Percentiles rank a stretch among this genome's conserved stretches.
Evolutionary conservation across 768 basidiomycete species (phyloP).

Genomic region (Rhodotorula kratochvilovae): DNA sequence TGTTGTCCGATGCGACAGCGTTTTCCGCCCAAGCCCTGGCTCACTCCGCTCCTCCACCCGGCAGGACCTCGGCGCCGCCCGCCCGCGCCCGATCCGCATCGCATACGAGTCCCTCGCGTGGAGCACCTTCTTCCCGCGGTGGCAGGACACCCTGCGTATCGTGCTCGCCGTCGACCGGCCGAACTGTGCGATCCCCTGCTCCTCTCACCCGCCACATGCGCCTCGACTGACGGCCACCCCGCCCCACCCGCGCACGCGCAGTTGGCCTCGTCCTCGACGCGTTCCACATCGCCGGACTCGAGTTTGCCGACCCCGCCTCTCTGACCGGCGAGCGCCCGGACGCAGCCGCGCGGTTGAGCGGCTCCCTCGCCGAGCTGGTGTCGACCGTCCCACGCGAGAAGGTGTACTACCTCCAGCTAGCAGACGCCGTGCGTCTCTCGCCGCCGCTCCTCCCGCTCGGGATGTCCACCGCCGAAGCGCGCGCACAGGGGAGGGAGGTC

Average conservation of each 20-base stretch:
- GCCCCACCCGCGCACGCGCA: neutral
- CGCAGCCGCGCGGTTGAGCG: constrained; percentile 3
- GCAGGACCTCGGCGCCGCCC: constrained; percentile 22
- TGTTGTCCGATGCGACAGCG: too few relatives aligned
- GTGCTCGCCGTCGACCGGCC: constrained; percentile 21
- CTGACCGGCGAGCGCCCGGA: constrained; percentile 16
- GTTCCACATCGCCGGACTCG: constrained; percentile 33
- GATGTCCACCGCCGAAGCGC: neutral
- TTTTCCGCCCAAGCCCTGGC: too few relatives aligned
- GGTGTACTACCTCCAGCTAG: constrained; percentile 29
- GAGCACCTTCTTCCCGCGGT: constrained; percentile 5
- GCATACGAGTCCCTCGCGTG: constrained; percentile 33
- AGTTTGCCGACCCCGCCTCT: constrained; percentile 26
- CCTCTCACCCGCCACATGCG: neutral
- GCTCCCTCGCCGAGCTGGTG: constrained; percentile 20
- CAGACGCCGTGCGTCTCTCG: constrained; percentile 23
- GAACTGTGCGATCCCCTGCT: constrained; percentile 14
- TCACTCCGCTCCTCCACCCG: too few relatives aligned
- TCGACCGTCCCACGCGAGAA: neutral
- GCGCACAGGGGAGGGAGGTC: neutral
- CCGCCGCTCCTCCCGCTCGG: constrained; percentile 12
- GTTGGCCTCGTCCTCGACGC: constrained; percentile 4
- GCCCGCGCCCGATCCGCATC: constrained; percentile 22
- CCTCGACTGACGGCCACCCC: neutral
- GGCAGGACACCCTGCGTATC: constrained; percentile 6